phyloP scores from a whole-genome alignment of 306 rosid species.

The Echinosophora koreensis region DNA sequence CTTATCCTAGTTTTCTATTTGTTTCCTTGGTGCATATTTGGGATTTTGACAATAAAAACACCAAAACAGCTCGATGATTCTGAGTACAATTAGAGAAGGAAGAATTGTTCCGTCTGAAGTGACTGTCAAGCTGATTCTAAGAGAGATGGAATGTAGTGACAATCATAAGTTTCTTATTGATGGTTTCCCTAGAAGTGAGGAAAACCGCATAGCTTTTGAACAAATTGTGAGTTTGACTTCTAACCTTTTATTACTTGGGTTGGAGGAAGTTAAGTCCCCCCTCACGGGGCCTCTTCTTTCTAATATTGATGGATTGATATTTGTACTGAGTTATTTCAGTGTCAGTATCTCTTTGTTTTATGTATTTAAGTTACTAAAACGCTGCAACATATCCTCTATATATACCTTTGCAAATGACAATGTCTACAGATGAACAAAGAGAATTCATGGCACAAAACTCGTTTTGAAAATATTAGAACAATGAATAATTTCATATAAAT shows the following conservation, averaged over 20 bases:
- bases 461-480: constrained; percentile 6
- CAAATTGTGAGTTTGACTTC: constrained; percentile 69
- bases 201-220: constrained; percentile 88
- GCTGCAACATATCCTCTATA: constrained; percentile 28
- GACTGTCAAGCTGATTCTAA: constrained; percentile 77
- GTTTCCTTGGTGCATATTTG: constrained; percentile 19
- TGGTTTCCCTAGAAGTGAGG: constrained; percentile 94
- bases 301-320: constrained; percentile 24
- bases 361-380: constrained; percentile 9
- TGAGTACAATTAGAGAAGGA: constrained; percentile 78
- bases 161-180: constrained; percentile 79
- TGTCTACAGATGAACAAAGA: neutral
- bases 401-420: constrained; percentile 22
- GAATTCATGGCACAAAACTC: constrained; percentile 3
- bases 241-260: constrained; percentile 13
- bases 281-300: constrained; percentile 2
- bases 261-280: constrained; percentile 23
- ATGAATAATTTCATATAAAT: constrained; percentile 26
- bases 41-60: constrained; percentile 42
- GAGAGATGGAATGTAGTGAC: constrained; percentile 80
- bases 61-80: constrained; percentile 79
- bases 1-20: constrained; percentile 38
- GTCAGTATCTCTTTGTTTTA: neutral
- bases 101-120: constrained; percentile 91
- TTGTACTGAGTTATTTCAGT: constrained; percentile 37